Base-by-base conservation (phyloP, 257 asterid species). In the Solanum raphanifolium region DNA sequence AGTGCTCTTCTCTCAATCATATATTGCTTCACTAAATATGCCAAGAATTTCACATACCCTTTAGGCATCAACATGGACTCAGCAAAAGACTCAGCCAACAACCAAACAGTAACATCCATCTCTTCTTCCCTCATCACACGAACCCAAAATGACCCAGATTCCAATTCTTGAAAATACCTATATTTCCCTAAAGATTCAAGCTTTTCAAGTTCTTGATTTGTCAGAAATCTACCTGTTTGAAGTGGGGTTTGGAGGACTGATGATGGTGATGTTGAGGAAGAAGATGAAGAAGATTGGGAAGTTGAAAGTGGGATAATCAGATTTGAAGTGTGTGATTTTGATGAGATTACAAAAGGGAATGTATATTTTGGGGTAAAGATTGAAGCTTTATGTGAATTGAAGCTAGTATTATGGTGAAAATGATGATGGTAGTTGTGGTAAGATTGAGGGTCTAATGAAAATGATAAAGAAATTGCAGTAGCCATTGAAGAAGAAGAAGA, bases 101-200 rank as follows among this genome's bases (percentile, higher is more conserved):
- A 90, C 71, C 93, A 81, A 23, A 89, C 98, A 1, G 98, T 89
- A 88, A 92, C 89, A 86, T 96, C 99, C 90, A 94, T 88, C 86
- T 97, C 99, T 88, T 96, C 99, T 38, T 92, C 94, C 92, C 92
- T 90, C 99, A 95, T 96, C 29, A 92, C 85, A 39, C 98, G 96
- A 58, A 94, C 90, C 90, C 91, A 92, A 29, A 97, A 92, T 21
- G 93, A 89, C 89, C 99, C 99, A 25, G 97, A 91, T 90, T 90
- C 92, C 89, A 97, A 87, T 91, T 96, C 91, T 81, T 93, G 94
- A 85, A 90, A 92, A 91, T 94, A 97, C 87, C 91, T 89, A 46
- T 87, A 97, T 84, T 90, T 92, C 11, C 89, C 92, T 6, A 97
- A 95, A 55, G 91, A 75, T 11, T 93, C 90, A 86, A 96, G 94